Conservation (phyloP, 495 filamentous ascomycete genomes). For the Massariosphaeria phaeospora region DNA sequence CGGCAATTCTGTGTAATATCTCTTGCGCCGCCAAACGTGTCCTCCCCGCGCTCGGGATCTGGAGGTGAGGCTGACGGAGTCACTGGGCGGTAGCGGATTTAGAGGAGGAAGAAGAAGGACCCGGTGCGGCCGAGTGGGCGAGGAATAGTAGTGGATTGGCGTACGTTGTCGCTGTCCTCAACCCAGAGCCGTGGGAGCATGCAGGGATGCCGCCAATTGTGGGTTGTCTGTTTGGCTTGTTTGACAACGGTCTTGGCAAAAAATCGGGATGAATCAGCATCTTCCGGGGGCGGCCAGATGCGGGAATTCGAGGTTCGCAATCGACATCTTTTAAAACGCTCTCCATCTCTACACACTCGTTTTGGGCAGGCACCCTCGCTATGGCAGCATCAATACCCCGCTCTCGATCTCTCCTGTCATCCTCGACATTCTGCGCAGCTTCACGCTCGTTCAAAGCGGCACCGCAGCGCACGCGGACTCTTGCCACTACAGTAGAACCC, state of each 20-base stretch:
- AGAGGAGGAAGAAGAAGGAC: background rate
- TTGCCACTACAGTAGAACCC: conserved; percentile 43
- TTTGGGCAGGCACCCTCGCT: background rate
- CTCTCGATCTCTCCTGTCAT: conserved; percentile 13
- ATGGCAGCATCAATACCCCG: conserved; percentile 21
- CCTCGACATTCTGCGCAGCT: background rate
- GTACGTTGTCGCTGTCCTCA: conserved; percentile 15
- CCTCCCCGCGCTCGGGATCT: conserved; percentile 2
- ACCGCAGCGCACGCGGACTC: conserved; percentile 30
- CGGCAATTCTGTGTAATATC: background rate
- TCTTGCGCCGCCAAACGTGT: conserved; percentile 20
- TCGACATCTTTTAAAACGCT: background rate
- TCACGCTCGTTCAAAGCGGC: background rate
- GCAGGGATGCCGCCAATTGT: conserved; percentile 28
- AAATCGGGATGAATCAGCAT: background rate
- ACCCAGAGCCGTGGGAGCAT: conserved; percentile 18
- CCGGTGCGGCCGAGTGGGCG: background rate
- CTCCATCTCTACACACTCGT: background rate
- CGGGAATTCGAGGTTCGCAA: background rate
- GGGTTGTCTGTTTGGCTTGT: conserved; percentile 25
- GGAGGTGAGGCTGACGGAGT: background rate
- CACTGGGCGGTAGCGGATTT: background rate
- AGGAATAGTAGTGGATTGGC: conserved; percentile 7
- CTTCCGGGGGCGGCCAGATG: conserved; percentile 5
- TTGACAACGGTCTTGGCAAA: conserved; percentile 3